Conservation (phyloP, 179 eudicot species). For the Camellia oleifera region DNA sequence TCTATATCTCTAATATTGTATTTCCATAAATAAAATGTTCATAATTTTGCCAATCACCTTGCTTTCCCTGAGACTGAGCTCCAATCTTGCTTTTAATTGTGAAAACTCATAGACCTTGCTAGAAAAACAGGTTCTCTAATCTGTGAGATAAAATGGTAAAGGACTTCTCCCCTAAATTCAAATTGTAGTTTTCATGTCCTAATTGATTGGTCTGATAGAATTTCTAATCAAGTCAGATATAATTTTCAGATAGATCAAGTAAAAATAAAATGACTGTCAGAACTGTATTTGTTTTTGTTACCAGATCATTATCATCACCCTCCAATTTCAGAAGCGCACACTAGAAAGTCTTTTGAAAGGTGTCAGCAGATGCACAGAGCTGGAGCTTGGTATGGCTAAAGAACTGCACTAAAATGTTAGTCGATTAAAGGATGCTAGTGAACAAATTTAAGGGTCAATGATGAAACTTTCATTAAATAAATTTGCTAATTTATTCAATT, state of each 20-base stretch:
- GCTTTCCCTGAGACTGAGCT: neutral
- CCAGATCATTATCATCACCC: too few species aligned
- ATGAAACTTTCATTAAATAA: neutral
- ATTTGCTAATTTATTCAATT: neutral
- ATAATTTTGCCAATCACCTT: neutral
- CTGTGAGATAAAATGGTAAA: too few species aligned
- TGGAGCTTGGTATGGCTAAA: neutral
- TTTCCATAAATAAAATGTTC: neutral
- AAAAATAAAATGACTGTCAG: neutral
- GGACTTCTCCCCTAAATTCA: too few species aligned
- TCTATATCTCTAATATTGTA: neutral
- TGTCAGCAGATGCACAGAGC: too few species aligned
- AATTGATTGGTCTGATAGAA: neutral
- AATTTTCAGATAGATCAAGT: neutral
- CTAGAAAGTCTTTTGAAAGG: too few species aligned
- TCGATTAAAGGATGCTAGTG: neutral
- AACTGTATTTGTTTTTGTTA: neutral
- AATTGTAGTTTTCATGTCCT: too few species aligned
- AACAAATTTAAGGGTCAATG: neutral
- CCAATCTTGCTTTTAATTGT: neutral
- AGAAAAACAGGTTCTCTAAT: too few species aligned
- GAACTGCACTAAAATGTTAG: neutral
- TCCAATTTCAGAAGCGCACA: neutral
- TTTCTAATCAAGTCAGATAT: neutral
- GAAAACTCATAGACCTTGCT: neutral